phyloP scores from a whole-genome alignment of 345 rosid species.

The Lagerstroemia speciosa region DNA sequence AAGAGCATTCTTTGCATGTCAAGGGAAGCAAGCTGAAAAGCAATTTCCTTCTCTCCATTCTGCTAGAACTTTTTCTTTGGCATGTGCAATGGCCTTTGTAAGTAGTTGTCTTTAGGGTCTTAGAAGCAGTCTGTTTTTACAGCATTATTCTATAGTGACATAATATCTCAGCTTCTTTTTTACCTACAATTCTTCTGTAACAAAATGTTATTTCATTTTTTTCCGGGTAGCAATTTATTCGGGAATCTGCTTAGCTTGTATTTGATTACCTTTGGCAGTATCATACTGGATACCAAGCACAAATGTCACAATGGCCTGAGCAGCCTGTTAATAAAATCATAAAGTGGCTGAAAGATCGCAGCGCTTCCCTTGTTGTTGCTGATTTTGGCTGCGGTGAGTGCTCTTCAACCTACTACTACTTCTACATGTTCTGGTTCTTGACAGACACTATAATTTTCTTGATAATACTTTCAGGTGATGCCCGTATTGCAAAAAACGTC shows the following conservation, averaged over 20 bases:
- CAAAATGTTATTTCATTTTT: background rate
- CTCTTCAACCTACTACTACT: background rate
- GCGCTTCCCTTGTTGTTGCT: conserved; percentile 75
- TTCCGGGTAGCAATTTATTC: background rate
- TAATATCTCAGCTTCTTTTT: background rate
- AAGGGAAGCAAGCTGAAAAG: no score
- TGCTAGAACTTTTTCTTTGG: background rate
- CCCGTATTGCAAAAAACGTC: conserved; percentile 67
- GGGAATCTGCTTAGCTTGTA: conserved; percentile 3
- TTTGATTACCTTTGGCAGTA: conserved; percentile 47
- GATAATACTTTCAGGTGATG: conserved; percentile 56
- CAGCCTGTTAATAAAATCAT: conserved; percentile 68
- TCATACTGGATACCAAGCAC: conserved; percentile 91
- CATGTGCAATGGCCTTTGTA: background rate
- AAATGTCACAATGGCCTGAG: conserved; percentile 96
- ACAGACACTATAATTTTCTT: background rate
- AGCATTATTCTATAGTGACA: background rate
- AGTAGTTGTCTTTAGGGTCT: no score
- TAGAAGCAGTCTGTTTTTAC: background rate
- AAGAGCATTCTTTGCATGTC: no score
- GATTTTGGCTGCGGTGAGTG: conserved; percentile 91
- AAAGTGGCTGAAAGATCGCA: conserved; percentile 50
- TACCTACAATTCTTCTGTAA: background rate
- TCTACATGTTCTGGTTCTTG: background rate
- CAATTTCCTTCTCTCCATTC: background rate